phyloP scores from a whole-genome alignment of 164 flowering plant species.

The Malania oleifera region DNA sequence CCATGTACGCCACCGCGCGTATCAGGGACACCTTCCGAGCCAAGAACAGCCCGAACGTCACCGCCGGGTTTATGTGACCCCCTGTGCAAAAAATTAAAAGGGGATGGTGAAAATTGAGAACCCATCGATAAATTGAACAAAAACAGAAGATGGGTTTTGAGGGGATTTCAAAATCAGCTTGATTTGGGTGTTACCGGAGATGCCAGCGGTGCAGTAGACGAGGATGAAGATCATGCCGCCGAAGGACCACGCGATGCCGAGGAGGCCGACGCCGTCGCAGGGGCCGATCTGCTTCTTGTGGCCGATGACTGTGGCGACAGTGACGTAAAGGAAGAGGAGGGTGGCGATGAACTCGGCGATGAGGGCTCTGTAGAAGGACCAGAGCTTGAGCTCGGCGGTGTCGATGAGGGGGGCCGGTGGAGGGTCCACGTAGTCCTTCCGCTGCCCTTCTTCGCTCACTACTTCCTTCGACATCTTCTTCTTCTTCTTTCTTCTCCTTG shows the following conservation, averaged over 20 bases:
- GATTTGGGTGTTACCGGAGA: constrained; percentile 41
- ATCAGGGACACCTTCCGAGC: constrained; percentile 61
- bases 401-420: constrained; percentile 72
- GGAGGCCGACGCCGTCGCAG: constrained; percentile 60
- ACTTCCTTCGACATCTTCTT: constrained; percentile 55
- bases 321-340: constrained; percentile 68
- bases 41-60: constrained; percentile 58
- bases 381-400: constrained; percentile 47
- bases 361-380: constrained; percentile 78
- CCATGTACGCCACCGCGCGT: constrained; percentile 58
- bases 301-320: constrained; percentile 69
- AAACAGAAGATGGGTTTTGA: neutral
- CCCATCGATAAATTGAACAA: neutral
- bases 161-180: neutral
- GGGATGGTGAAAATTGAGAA: no score
- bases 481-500: no score
- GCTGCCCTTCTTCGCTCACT: constrained; percentile 40
- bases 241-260: constrained; percentile 80
- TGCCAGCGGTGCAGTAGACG: constrained; percentile 77
- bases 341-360: constrained; percentile 76
- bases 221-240: constrained; percentile 78
- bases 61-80: constrained; percentile 67
- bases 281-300: constrained; percentile 42
- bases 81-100: constrained; percentile 22
- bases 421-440: constrained; percentile 68